Conservation (phyloP, 2,329 filamentous ascomycete genomes). For the Raffaelea ambrosiae region DNA sequence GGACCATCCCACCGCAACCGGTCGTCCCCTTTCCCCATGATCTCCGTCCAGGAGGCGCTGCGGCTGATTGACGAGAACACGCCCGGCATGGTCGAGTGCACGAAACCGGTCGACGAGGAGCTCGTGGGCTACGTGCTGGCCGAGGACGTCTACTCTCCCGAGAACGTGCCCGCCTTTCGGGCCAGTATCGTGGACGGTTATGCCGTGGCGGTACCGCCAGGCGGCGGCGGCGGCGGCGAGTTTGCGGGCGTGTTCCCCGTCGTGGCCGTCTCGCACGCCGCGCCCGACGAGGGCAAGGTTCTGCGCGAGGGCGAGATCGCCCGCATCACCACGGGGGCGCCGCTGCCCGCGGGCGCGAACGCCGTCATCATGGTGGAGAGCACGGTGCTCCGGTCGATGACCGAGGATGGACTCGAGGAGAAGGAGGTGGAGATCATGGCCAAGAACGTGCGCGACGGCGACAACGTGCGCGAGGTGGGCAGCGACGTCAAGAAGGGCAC, state of each 20-base stretch:
- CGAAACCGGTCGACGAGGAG: conserved; percentile 50
- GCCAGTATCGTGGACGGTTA: conserved; percentile 98
- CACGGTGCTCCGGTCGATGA: conserved; percentile 66
- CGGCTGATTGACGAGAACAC: conserved; percentile 64
- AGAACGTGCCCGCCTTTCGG: conserved; percentile 85
- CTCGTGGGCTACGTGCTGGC: conserved; percentile 75
- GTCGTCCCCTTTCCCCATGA: conserved; percentile 86
- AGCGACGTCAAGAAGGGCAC: conserved; percentile 70
- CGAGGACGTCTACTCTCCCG: conserved; percentile 68
- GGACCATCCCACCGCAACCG: conserved; percentile 66
- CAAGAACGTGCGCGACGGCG: conserved; percentile 61
- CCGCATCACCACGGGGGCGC: conserved; percentile 89
- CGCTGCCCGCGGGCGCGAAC: conserved; percentile 78
- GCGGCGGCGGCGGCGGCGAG: conserved; percentile 35
- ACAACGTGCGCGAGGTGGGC: conserved; percentile 87
- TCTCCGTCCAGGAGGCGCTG: conserved; percentile 76
- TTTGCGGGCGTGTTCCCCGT: conserved; percentile 81
- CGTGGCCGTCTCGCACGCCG: conserved; percentile 76
- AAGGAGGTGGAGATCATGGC: conserved; percentile 81
- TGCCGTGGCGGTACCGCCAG: conserved; percentile 60
- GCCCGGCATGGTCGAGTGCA: conserved; percentile 50
- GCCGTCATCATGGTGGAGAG: conserved; percentile 97
- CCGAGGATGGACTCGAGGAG: conserved; percentile 76
- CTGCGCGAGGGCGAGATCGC: conserved; percentile 70
- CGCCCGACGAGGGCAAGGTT: conserved; percentile 44